Conservation (phyloP, 352 stramenopile species). For the Globisporangium viniferum region DNA sequence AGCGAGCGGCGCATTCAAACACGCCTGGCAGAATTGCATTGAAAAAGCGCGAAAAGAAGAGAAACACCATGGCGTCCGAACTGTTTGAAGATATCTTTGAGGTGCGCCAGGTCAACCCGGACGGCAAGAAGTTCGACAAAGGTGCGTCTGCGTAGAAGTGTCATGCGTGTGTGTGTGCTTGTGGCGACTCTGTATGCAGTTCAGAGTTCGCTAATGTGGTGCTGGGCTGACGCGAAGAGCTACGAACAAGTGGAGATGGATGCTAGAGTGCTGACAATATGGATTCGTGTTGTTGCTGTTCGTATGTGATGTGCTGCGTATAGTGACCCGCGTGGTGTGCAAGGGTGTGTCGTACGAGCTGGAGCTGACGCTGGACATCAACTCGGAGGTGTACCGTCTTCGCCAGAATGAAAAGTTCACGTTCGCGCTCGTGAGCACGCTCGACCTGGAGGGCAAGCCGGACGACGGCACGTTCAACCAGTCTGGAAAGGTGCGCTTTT, state of each 20-base stretch:
- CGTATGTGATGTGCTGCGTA: background rate
- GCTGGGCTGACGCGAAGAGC: background rate
- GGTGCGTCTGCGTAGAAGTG: conserved; percentile 30
- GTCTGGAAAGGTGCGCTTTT: conserved; percentile 72
- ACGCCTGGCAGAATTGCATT: conserved; percentile 2
- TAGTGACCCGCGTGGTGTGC: conserved; percentile 95
- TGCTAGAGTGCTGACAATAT: conserved; percentile 13
- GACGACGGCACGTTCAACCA: conserved; percentile 94
- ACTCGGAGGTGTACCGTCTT: conserved; percentile 96
- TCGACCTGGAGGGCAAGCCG: conserved; percentile 95
- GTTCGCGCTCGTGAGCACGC: conserved; percentile 93
- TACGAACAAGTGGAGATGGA: background rate
- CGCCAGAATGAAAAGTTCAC: conserved; percentile 96
- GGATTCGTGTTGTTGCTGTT: background rate
- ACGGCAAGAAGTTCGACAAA: conserved; percentile 98
- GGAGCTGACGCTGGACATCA: conserved; percentile 97
- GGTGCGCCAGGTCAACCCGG: conserved; percentile 95
- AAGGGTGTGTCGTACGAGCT: conserved; percentile 97
- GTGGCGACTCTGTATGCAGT: background rate
- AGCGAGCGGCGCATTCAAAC: background rate
- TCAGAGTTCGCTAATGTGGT: background rate
- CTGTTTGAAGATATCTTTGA: conserved; percentile 99
- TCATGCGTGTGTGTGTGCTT: background rate
- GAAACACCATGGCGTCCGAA: conserved; percentile 69
- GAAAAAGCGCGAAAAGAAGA: conserved; percentile 7